Percentiles rank a stretch among this genome's conserved stretches.
Conservation (phyloP, 306 rosid species). For the Dalbergia oliveri region DNA sequence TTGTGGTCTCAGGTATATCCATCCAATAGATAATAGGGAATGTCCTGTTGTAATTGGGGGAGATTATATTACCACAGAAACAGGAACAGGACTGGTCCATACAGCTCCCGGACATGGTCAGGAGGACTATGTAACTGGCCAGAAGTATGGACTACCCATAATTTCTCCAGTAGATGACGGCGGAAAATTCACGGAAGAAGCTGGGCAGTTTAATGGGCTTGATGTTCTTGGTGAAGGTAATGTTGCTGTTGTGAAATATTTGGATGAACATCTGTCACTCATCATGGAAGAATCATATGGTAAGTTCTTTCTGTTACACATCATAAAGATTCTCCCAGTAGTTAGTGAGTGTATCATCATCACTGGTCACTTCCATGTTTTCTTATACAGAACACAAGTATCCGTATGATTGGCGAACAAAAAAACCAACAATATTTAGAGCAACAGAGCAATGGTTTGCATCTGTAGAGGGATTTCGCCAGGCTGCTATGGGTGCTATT, state of each 20-base stretch:
- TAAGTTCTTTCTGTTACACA: constrained; percentile 47
- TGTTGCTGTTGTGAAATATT: constrained; percentile 77
- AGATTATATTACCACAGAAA: constrained; percentile 92
- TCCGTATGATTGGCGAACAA: constrained; percentile 99
- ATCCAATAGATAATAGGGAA: constrained; percentile 79
- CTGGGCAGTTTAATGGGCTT: constrained; percentile 92
- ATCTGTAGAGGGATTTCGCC: constrained; percentile 95
- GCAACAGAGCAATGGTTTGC: constrained; percentile 99
- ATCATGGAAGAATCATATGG: constrained; percentile 94
- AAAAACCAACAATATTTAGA: constrained; percentile 96
- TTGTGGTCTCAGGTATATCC: constrained; percentile 72
- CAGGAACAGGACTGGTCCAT: constrained; percentile 99
- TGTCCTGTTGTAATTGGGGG: constrained; percentile 92
- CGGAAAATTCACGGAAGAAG: constrained; percentile 97
- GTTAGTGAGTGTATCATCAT: constrained; percentile 32
- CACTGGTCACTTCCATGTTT: constrained; percentile 39
- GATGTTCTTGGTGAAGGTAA: constrained; percentile 95
- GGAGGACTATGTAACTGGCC: constrained; percentile 94
- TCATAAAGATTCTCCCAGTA: constrained; percentile 30
- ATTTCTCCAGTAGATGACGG: constrained; percentile 89
- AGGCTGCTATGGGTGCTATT: constrained; percentile 84
- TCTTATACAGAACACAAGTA: constrained; percentile 87
- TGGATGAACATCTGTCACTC: constrained; percentile 79
- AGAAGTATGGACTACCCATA: constrained; percentile 87
- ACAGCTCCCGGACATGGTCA: constrained; percentile 99